These are phyloP conservation scores for Wickerhamia fluorescens DNA, from an alignment of 805 yeast species.

Conservation along the genomic window DNA sequence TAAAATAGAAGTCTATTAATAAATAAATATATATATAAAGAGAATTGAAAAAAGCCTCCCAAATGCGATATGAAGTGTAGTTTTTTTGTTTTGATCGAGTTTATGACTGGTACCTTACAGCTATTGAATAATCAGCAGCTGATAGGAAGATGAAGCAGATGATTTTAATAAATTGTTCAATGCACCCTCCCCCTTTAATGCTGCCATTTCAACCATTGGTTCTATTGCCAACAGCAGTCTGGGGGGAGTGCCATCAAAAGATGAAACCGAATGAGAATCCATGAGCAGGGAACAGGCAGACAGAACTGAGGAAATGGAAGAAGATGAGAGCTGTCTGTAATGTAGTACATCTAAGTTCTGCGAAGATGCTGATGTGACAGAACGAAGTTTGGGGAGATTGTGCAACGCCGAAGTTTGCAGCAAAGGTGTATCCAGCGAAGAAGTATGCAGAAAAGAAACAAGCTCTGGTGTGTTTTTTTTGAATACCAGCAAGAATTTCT, in stretches of 20 bases:
- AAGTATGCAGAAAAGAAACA: too few species aligned
- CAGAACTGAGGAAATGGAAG: conserved; percentile 5
- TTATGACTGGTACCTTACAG: neutral
- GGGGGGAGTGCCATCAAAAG: conserved; percentile 4
- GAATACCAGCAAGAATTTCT: too few species aligned
- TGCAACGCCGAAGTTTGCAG: conserved; percentile 1
- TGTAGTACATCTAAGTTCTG: conserved; percentile 10
- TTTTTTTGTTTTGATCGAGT: too few species aligned
- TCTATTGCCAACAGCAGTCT: conserved; percentile 12
- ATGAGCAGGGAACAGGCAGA: conserved; percentile 4
- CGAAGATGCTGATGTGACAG: conserved; percentile 1
- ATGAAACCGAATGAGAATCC: conserved; percentile 5
- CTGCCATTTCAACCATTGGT: conserved; percentile 29
- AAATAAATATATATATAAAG: too few species aligned
- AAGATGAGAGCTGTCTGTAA: conserved; percentile 15
- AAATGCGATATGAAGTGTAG: too few species aligned
- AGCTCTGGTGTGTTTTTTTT: too few species aligned
- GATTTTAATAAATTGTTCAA: conserved; percentile 20
- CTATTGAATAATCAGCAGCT: too few species aligned
- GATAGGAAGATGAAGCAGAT: too few species aligned
- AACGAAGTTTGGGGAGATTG: conserved; percentile 1
- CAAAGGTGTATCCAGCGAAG: too few species aligned
- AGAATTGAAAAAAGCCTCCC: too few species aligned
- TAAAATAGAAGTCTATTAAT: too few species aligned
- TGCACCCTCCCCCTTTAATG: conserved; percentile 27